These are phyloP conservation scores for Pseudocercospora pini-densiflorae DNA, from an alignment of 2,329 filamentous ascomycete species.

Conservation along the genomic window DNA sequence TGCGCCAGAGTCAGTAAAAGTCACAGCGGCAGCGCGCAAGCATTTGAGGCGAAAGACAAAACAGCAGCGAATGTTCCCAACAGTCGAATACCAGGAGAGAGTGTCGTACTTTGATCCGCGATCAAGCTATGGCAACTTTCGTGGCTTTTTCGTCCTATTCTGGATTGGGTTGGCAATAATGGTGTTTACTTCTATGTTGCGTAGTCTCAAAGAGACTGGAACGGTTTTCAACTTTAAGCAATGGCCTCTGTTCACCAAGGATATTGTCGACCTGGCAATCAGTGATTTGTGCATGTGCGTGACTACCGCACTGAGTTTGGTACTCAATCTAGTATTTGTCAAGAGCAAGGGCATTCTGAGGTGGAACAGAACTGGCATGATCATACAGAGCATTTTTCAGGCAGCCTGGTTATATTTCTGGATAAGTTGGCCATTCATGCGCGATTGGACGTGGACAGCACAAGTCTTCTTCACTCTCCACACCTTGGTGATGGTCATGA, in stretches of 20 bases:
- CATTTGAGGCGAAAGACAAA: slow-evolving; percentile 67
- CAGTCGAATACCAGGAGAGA: slow-evolving; percentile 85
- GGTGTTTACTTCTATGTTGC: slow-evolving; percentile 90
- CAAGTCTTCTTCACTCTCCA: slow-evolving; percentile 95
- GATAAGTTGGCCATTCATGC: slow-evolving; percentile 75
- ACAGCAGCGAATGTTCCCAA: slow-evolving; percentile 84
- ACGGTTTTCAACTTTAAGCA: slow-evolving; percentile 83
- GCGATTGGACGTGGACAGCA: slow-evolving; percentile 95
- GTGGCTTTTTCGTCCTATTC: slow-evolving; percentile 97
- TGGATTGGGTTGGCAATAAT: slow-evolving; percentile 98
- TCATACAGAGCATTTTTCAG: slow-evolving; percentile 83
- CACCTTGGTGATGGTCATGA: slow-evolving; percentile 92
- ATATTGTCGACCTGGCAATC: slow-evolving; percentile 83
- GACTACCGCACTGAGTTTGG: slow-evolving; percentile 23
- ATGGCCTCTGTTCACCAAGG: slow-evolving; percentile 85
- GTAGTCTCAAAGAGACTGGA: slow-evolving; percentile 93
- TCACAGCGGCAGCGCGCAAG: slow-evolving; percentile 81
- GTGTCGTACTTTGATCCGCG: slow-evolving; percentile 94
- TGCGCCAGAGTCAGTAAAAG: slow-evolving; percentile 89
- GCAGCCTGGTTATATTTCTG: slow-evolving; percentile 77
- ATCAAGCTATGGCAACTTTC: slow-evolving; percentile 91
- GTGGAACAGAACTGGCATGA: slow-evolving; percentile 75
- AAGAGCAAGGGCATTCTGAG: slow-evolving; percentile 38
- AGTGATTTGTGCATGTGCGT: slow-evolving; percentile 77
- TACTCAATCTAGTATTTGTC: slow-evolving; percentile 24